Conservation (phyloP, 805 yeast species). For the Metschnikowia orientalis region DNA sequence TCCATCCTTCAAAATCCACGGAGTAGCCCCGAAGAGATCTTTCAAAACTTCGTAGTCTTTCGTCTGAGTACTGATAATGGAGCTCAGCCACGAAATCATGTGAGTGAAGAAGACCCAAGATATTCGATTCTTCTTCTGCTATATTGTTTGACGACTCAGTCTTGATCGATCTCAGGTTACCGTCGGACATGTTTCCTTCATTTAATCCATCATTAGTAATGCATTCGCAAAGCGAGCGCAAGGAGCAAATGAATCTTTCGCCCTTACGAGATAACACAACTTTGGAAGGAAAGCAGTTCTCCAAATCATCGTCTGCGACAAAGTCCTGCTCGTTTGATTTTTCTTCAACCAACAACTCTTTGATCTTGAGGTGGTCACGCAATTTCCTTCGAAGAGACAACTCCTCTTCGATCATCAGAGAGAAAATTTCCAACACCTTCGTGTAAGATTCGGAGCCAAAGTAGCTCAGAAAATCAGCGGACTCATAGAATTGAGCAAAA, state of each 20-base stretch:
- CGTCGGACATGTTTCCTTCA: slow-evolving; percentile 30
- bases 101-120: slow-evolving; percentile 8
- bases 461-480: slow-evolving; percentile 25
- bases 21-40: slow-evolving; percentile 39
- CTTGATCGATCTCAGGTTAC: slow-evolving; percentile 27
- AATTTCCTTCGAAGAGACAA: slow-evolving; percentile 37
- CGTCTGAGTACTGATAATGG: slow-evolving; percentile 50
- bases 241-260: slow-evolving; percentile 17
- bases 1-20: slow-evolving; percentile 50
- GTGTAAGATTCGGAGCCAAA: slow-evolving; percentile 35
- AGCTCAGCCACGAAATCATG: slow-evolving; percentile 32
- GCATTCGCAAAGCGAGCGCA: too few relatives aligned
- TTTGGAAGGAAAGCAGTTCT: slow-evolving; percentile 51
- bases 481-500: slow-evolving; percentile 41
- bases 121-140: slow-evolving; percentile 1
- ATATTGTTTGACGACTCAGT: slow-evolving; percentile 1
- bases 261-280: slow-evolving; percentile 34
- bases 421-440: slow-evolving; percentile 31
- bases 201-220: too few relatives aligned
- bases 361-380: slow-evolving; percentile 23
- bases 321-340: slow-evolving; percentile 30
- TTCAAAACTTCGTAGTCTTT: slow-evolving; percentile 38
- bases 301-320: slow-evolving; percentile 52
- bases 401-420: slow-evolving; percentile 38
- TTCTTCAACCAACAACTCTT: slow-evolving; percentile 33